A percentile compares a stretch with the other conserved stretches of the same genome.
These are phyloP conservation scores for Kockiozyma suomiensis DNA, from an alignment of 805 yeast genomes.

Conservation along the genomic window DNA sequence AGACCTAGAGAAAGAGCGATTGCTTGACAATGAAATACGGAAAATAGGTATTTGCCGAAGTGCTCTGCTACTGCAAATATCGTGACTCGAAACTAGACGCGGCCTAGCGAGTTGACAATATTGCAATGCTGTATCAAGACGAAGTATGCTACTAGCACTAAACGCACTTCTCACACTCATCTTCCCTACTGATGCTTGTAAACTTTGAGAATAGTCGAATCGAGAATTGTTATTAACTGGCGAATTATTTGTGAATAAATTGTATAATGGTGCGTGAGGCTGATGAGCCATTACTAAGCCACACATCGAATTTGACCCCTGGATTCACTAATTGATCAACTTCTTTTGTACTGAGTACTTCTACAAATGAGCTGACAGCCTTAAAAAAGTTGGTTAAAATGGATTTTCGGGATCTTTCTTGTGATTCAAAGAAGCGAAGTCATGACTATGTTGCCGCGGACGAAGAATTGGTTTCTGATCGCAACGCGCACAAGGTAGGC, in stretches of 20 bases:
- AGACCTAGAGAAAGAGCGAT: constrained; percentile 6
- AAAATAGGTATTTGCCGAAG: not conserved
- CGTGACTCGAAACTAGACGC: not conserved
- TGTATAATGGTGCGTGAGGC: not conserved
- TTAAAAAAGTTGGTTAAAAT: too few relatives aligned
- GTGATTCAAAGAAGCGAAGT: not conserved
- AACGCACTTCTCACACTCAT: not conserved
- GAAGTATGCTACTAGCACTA: not conserved
- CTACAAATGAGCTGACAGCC: too few relatives aligned
- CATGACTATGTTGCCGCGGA: not conserved
- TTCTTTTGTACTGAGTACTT: too few relatives aligned
- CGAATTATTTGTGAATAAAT: not conserved
- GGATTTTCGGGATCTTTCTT: too few relatives aligned
- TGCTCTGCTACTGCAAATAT: not conserved
- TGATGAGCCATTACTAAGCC: not conserved
- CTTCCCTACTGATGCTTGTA: too few relatives aligned
- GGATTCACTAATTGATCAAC: not conserved
- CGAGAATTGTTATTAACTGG: too few relatives aligned
- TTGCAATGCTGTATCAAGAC: not conserved
- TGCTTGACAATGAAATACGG: not conserved
- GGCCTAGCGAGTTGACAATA: not conserved
- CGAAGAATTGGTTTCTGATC: constrained; percentile 23
- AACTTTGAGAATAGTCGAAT: too few relatives aligned
- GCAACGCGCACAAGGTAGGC: constrained; percentile 29
- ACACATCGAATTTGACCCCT: constrained; percentile 4